Conservation (phyloP, 2,329 filamentous ascomycete genomes). For the Beauveria pseudobassiana region DNA sequence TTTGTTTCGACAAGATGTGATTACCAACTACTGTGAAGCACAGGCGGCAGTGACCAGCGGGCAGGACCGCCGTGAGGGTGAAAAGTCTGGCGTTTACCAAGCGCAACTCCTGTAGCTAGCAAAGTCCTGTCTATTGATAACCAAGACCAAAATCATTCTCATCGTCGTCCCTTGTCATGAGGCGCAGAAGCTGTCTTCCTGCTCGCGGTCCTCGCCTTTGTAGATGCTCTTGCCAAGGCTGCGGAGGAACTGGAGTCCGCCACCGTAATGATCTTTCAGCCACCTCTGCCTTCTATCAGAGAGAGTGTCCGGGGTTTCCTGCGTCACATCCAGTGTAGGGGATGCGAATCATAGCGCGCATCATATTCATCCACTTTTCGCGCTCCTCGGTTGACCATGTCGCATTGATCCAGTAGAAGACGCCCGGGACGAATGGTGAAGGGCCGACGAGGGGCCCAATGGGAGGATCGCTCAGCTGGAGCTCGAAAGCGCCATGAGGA, state of each 20-base stretch:
- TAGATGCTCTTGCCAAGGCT: slow-evolving; percentile 24
- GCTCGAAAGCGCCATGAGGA: background rate
- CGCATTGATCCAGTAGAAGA: background rate
- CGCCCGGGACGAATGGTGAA: background rate
- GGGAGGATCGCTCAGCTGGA: background rate
- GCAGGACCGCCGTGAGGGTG: too few species aligned
- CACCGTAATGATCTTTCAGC: slow-evolving; percentile 25
- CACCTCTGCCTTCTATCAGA: slow-evolving; percentile 24
- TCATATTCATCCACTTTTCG: background rate
- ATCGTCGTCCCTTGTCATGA: background rate
- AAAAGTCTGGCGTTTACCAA: too few species aligned
- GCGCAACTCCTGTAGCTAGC: too few species aligned
- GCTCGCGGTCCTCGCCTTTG: slow-evolving; percentile 29
- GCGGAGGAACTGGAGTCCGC: slow-evolving; percentile 27
- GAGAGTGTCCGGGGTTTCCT: background rate
- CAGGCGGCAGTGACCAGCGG: too few species aligned
- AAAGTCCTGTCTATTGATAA: too few species aligned
- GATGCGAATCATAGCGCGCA: too few species aligned
- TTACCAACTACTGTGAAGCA: too few species aligned
- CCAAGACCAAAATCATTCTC: too few species aligned
- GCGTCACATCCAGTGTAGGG: too few species aligned
- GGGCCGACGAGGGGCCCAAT: background rate
- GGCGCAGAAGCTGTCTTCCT: slow-evolving; percentile 22
- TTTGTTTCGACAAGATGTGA: too few species aligned
- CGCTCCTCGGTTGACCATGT: background rate